Conservation (phyloP, 306 rosid species). For the Arachis hypogaea region DNA sequence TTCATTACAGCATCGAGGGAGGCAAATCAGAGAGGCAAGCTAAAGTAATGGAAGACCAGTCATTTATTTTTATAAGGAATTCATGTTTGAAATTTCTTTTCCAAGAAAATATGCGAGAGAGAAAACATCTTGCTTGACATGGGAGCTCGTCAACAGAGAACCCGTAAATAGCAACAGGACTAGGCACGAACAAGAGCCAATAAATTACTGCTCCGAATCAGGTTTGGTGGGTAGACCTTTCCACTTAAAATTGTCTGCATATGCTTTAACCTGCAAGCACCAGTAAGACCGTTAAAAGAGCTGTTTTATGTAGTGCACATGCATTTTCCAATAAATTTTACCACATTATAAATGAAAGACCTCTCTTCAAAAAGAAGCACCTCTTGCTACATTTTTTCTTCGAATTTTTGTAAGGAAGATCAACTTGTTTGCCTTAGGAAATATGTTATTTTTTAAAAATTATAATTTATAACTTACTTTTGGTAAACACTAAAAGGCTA, state of each 20-base stretch:
- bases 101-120: slow-evolving; percentile 37
- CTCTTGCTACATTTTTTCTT: neutral
- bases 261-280: slow-evolving; percentile 68
- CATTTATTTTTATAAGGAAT: slow-evolving; percentile 50
- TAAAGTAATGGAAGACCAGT: slow-evolving; percentile 35
- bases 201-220: slow-evolving; percentile 48
- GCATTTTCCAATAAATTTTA: neutral
- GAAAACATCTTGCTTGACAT: slow-evolving; percentile 47
- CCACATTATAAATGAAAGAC: neutral
- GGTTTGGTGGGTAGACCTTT: slow-evolving; percentile 80
- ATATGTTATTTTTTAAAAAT: neutral
- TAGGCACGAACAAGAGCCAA: slow-evolving; percentile 39
- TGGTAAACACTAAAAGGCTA: neutral
- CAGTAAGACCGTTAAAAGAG: slow-evolving; percentile 19
- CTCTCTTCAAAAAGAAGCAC: neutral
- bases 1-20: neutral
- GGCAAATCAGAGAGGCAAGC: slow-evolving; percentile 22
- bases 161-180: slow-evolving; percentile 36
- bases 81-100: slow-evolving; percentile 40
- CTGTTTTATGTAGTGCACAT: neutral
- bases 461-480: neutral
- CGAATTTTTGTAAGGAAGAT: neutral
- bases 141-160: slow-evolving; percentile 39
- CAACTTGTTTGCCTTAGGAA: slow-evolving; percentile 16
- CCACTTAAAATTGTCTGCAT: slow-evolving; percentile 97